Conservation (phyloP, 2,329 filamentous ascomycete species). For the Pyrenophora graminea region DNA sequence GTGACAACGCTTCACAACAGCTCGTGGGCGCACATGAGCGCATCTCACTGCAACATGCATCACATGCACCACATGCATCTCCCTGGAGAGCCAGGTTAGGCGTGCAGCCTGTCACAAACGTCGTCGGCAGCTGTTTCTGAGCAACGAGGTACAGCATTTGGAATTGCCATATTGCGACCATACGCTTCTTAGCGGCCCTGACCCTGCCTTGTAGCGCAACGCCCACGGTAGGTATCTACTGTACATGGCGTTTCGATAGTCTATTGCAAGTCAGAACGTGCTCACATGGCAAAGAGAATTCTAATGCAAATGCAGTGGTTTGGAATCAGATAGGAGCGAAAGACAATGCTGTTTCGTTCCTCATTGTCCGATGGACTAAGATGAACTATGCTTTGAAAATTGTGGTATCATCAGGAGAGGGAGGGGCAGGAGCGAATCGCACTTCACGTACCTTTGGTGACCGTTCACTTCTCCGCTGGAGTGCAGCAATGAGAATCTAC, state of each 20-base stretch:
- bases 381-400: conserved; percentile 51
- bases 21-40: conserved; percentile 13
- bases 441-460: conserved; percentile 30
- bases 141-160: conserved; percentile 10
- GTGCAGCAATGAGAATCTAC: background rate
- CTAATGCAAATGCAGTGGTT: background rate
- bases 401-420: conserved; percentile 45
- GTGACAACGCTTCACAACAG: conserved; percentile 24
- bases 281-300: conserved; percentile 1
- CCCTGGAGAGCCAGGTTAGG: conserved; percentile 7
- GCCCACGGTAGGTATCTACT: background rate
- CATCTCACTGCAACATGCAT: conserved; percentile 18
- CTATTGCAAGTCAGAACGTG: conserved; percentile 11
- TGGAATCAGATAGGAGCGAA: conserved; percentile 50
- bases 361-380: conserved; percentile 46
- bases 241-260: background rate
- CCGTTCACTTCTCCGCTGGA: background rate
- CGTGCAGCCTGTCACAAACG: conserved; percentile 17
- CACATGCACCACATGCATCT: background rate
- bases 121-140: conserved; percentile 19
- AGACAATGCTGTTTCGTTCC: conserved; percentile 49
- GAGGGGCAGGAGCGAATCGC: conserved; percentile 6
- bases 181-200: conserved; percentile 9
- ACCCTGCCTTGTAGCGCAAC: conserved; percentile 3
- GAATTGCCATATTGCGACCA: conserved; percentile 7